phyloP scores from a whole-genome alignment of 139 green algal genomes.

The Spirogloea muscicola region DNA sequence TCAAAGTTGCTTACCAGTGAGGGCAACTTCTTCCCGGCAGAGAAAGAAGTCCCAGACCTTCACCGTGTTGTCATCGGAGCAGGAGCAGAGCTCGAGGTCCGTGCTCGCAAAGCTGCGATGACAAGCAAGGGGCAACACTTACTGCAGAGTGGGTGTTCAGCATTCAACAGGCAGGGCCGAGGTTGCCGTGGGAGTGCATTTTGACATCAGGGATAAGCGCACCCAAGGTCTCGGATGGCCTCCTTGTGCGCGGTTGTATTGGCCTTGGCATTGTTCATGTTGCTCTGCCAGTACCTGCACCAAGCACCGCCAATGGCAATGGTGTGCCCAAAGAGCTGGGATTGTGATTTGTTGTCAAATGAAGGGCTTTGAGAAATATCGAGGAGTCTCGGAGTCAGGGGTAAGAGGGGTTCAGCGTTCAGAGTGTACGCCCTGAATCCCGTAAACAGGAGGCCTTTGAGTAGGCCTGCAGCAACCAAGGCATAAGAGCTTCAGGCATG shows the following conservation, averaged over 20 bases:
- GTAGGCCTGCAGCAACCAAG: too few relatives aligned
- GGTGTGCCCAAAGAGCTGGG: too few relatives aligned
- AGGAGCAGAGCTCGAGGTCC: slow-evolving; percentile 86
- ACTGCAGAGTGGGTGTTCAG: background rate
- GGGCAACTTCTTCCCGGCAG: slow-evolving; percentile 48
- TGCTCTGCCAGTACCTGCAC: slow-evolving; percentile 67
- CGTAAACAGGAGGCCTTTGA: too few relatives aligned
- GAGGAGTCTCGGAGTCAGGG: too few relatives aligned
- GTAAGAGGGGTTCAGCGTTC: too few relatives aligned
- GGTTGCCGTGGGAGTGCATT: background rate
- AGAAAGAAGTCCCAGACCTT: slow-evolving; percentile 76
- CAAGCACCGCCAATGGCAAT: too few relatives aligned
- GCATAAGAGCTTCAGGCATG: background rate
- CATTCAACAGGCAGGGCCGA: background rate
- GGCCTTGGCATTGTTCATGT: slow-evolving; percentile 62
- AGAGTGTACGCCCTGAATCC: too few relatives aligned
- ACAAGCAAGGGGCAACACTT: background rate
- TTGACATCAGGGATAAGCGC: slow-evolving; percentile 1
- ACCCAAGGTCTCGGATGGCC: slow-evolving; percentile 59
- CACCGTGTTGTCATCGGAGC: slow-evolving; percentile 76
- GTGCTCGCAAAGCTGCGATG: slow-evolving; percentile 50
- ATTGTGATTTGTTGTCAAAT: too few relatives aligned
- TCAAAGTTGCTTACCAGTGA: slow-evolving; percentile 50
- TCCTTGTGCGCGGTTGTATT: slow-evolving; percentile 65
- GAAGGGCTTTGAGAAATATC: too few relatives aligned